Evolutionary conservation across 306 rosid species (phyloP).

Genomic region (Begonia masoniana): DNA sequence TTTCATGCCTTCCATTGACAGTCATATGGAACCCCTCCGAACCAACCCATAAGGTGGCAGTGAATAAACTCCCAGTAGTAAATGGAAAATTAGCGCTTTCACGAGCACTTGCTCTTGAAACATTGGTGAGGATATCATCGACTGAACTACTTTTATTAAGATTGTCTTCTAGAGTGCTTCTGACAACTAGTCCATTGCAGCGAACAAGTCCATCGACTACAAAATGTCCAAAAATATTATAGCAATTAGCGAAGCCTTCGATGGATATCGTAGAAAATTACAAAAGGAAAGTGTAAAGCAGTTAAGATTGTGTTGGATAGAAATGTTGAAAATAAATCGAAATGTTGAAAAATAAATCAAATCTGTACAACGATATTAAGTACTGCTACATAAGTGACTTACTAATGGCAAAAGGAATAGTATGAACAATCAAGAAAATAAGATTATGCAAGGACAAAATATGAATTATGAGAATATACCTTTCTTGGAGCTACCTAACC

Average conservation of each 20-base stretch:
- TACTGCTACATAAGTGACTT: too few species aligned
- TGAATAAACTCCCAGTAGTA: slow-evolving; percentile 71
- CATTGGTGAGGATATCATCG: slow-evolving; percentile 28
- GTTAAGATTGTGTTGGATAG: slow-evolving; percentile 2
- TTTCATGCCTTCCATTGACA: slow-evolving; percentile 86
- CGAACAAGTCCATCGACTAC: slow-evolving; percentile 87
- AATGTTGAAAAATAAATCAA: too few species aligned
- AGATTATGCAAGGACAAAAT: not conserved
- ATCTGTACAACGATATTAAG: too few species aligned
- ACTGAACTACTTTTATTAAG: slow-evolving; percentile 32
- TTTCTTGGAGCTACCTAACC: slow-evolving; percentile 32
- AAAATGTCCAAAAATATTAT: slow-evolving; percentile 18
- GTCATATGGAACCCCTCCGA: slow-evolving; percentile 92
- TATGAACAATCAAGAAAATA: too few species aligned
- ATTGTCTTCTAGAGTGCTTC: slow-evolving; percentile 42
- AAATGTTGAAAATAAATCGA: too few species aligned
- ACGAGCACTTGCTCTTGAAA: slow-evolving; percentile 49
- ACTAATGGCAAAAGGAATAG: too few species aligned
- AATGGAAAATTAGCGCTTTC: slow-evolving; percentile 68
- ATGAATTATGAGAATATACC: slow-evolving; percentile 26
- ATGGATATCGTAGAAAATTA: not conserved
- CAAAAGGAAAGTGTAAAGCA: not conserved
- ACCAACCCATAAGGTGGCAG: slow-evolving; percentile 83
- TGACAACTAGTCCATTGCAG: slow-evolving; percentile 66
- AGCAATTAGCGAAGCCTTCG: slow-evolving; percentile 10